Conservation (phyloP, 441 rosid species). For the Adansonia rubrostipa region DNA sequence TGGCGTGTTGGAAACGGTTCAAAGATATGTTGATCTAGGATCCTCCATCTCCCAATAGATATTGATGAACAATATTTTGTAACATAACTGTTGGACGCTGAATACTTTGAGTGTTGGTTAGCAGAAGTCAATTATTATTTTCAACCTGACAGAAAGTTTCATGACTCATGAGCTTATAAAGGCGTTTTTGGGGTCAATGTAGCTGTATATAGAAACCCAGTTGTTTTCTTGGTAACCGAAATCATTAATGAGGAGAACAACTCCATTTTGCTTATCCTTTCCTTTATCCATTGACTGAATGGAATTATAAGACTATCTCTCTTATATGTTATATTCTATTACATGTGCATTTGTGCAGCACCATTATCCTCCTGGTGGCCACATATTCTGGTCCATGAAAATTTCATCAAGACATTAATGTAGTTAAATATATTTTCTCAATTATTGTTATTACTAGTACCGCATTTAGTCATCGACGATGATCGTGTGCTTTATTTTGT, state of each 20-base stretch:
- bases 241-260: not conserved
- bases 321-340: not conserved
- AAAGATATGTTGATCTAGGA: not conserved
- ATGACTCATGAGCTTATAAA: not conserved
- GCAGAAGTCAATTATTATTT: not conserved
- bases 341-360: not conserved
- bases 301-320: not conserved
- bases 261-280: not conserved
- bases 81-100: not conserved
- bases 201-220: not conserved
- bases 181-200: not conserved
- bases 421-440: too few relatives aligned
- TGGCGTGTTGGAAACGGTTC: not conserved
- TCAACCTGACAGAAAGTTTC: not conserved
- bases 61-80: not conserved
- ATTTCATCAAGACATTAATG: not conserved
- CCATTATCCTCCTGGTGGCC: not conserved
- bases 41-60: constrained; percentile 2
- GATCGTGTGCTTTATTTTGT: not conserved
- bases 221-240: not conserved
- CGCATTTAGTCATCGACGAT: not conserved
- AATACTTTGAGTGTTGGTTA: not conserved
- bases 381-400: not conserved
- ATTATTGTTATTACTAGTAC: not conserved
- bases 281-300: not conserved